Evolutionary conservation across 2,329 filamentous ascomycete species (phyloP).

Genomic region (Cercospora sp.): DNA sequence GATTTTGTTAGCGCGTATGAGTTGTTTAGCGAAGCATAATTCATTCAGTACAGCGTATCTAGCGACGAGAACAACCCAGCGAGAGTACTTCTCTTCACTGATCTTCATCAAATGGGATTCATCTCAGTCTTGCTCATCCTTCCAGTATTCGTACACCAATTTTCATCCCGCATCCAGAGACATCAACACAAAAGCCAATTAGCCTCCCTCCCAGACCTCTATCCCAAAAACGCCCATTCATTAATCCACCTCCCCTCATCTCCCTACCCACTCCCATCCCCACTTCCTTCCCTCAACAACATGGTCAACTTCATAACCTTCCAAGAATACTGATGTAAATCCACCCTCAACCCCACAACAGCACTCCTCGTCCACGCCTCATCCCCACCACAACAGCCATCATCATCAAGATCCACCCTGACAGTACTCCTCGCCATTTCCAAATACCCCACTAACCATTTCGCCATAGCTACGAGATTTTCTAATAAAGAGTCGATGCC

Average conservation of each 20-base stretch:
- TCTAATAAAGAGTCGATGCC: slow-evolving; percentile 22
- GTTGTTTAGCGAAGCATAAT: neutral
- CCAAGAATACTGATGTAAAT: slow-evolving; percentile 27
- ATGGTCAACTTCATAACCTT: slow-evolving; percentile 25
- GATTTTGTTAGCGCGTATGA: neutral
- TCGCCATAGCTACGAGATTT: slow-evolving; percentile 21
- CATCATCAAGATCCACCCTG: neutral
- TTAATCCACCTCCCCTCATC: neutral
- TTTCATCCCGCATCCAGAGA: neutral
- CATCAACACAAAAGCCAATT: neutral
- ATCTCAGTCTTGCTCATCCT: neutral
- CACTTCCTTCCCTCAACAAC: slow-evolving; percentile 5
- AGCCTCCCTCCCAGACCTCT: no score
- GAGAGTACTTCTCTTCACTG: neutral
- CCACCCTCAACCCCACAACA: slow-evolving; percentile 21
- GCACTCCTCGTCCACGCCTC: slow-evolving; percentile 19
- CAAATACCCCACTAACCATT: slow-evolving; percentile 24
- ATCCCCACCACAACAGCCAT: neutral
- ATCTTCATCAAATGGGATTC: neutral
- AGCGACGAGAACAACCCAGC: neutral
- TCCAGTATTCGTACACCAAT: neutral
- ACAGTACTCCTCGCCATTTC: slow-evolving; percentile 10
- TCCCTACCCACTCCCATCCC: neutral
- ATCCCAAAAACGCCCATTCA: neutral
- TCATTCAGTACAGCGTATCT: neutral